phyloP scores from a whole-genome alignment of 2,329 filamentous ascomycete genomes.

The Fusarium coicis region DNA sequence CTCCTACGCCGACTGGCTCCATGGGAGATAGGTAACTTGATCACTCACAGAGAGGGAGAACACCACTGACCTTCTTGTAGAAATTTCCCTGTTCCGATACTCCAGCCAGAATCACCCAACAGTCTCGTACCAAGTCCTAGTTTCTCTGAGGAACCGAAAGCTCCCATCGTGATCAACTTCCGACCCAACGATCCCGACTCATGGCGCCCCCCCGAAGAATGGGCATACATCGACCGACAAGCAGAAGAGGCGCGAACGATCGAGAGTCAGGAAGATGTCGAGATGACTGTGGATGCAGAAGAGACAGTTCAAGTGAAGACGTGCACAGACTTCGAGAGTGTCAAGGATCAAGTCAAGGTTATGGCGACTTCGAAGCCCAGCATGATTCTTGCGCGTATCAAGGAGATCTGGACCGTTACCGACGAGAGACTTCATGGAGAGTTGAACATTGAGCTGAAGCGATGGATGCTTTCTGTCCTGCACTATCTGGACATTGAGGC shows the following conservation, averaged over 20 bases:
- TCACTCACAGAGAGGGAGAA: not conserved
- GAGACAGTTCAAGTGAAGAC: not conserved
- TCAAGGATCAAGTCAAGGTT: slow-evolving; percentile 27
- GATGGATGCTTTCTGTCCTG: slow-evolving; percentile 70
- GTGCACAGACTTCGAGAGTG: not conserved
- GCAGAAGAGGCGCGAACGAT: not conserved
- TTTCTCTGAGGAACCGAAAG: slow-evolving; percentile 9
- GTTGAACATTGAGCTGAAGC: slow-evolving; percentile 65
- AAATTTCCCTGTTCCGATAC: slow-evolving; percentile 14
- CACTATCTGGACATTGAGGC: slow-evolving; percentile 55
- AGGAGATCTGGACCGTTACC: slow-evolving; percentile 45
- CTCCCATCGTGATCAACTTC: slow-evolving; percentile 39
- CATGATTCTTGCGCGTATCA: slow-evolving; percentile 65
- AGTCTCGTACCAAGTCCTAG: slow-evolving; percentile 10
- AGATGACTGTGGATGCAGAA: not conserved
- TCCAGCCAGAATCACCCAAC: slow-evolving; percentile 30
- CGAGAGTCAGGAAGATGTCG: not conserved
- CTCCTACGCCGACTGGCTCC: slow-evolving; percentile 26
- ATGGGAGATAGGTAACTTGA: slow-evolving; percentile 14
- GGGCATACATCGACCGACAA: slow-evolving; percentile 48
- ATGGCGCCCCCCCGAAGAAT: slow-evolving; percentile 60
- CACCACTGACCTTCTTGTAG: slow-evolving; percentile 16
- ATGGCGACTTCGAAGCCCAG: slow-evolving; percentile 42
- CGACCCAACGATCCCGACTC: slow-evolving; percentile 52
- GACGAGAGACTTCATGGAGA: slow-evolving; percentile 22